Conservation (phyloP, 768 basidiomycete species). For the Phaeotremella skinneri region DNA sequence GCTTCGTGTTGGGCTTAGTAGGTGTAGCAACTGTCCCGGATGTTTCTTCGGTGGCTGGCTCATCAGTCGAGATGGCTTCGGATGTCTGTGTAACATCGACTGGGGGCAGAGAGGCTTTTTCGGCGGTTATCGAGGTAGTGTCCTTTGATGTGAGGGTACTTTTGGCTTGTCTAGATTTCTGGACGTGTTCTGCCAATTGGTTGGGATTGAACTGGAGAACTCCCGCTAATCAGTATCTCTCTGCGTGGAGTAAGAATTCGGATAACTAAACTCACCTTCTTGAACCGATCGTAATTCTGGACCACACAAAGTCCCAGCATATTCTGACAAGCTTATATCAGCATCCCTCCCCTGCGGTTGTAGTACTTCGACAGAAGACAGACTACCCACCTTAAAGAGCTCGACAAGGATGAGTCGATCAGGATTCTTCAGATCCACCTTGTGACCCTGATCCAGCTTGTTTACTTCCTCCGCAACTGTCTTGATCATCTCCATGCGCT, state of each 20-base stretch:
- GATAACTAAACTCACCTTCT: constrained; percentile 21
- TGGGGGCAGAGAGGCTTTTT: background rate
- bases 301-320: constrained; percentile 33
- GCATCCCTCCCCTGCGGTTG: background rate
- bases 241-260: background rate
- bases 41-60: background rate
- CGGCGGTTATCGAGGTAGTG: background rate
- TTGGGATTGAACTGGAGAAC: constrained; percentile 1
- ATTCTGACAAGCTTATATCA: constrained; percentile 15
- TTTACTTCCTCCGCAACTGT: constrained; percentile 33
- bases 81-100: background rate
- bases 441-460: constrained; percentile 24
- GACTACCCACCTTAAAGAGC: constrained; percentile 28
- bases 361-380: background rate
- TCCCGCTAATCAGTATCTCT: too few relatives aligned
- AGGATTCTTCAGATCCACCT: constrained; percentile 35
- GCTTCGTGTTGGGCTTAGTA: background rate
- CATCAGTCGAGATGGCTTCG: background rate
- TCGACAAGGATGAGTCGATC: constrained; percentile 40
- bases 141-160: background rate
- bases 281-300: constrained; percentile 38
- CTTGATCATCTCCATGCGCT: constrained; percentile 39
- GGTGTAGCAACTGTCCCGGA: background rate
- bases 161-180: background rate
- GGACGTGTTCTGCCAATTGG: background rate